phyloP scores from a whole-genome alignment of 768 basidiomycete species.

The Pleurotus ostreatus region DNA sequence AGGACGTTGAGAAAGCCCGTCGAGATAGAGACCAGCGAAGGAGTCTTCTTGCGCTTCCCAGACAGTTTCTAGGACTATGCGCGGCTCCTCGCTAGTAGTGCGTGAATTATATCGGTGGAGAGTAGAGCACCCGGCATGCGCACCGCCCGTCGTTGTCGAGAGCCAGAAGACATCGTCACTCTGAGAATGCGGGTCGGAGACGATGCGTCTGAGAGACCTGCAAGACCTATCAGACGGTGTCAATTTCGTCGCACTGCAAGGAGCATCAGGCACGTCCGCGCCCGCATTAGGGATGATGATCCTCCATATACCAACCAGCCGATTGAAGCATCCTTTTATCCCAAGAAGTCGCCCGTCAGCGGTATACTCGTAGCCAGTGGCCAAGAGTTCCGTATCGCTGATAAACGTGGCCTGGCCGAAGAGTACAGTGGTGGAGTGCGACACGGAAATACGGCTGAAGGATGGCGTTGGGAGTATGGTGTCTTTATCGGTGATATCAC shows the following conservation, averaged over 20 bases:
- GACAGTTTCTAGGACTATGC: slow-evolving; percentile 33
- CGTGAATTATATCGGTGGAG: slow-evolving; percentile 43
- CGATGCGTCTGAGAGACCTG: slow-evolving; percentile 52
- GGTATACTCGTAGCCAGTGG: slow-evolving; percentile 60
- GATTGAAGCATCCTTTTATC: slow-evolving; percentile 55
- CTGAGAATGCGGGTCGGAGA: slow-evolving; percentile 13
- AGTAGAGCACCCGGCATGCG: slow-evolving; percentile 53
- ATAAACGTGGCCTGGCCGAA: slow-evolving; percentile 59
- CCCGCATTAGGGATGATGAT: slow-evolving; percentile 23
- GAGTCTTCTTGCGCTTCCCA: slow-evolving; percentile 29
- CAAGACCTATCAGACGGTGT: slow-evolving; percentile 42
- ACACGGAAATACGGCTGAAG: too few relatives aligned
- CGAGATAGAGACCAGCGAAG: slow-evolving; percentile 65
- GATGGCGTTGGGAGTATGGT: neutral
- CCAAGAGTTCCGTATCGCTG: slow-evolving; percentile 37
- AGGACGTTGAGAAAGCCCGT: slow-evolving; percentile 38
- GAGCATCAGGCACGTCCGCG: slow-evolving; percentile 5
- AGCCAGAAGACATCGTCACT: slow-evolving; percentile 45
- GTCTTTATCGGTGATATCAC: slow-evolving; percentile 10
- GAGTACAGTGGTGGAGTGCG: slow-evolving; percentile 17
- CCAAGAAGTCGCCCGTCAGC: slow-evolving; percentile 57
- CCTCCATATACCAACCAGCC: slow-evolving; percentile 54
- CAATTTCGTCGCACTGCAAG: slow-evolving; percentile 30
- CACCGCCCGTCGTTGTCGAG: slow-evolving; percentile 49
- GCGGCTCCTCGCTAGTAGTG: slow-evolving; percentile 8